Base-by-base conservation (phyloP, 192 early-diverging fungal species). In the Fimicolochytrium jonesii region DNA sequence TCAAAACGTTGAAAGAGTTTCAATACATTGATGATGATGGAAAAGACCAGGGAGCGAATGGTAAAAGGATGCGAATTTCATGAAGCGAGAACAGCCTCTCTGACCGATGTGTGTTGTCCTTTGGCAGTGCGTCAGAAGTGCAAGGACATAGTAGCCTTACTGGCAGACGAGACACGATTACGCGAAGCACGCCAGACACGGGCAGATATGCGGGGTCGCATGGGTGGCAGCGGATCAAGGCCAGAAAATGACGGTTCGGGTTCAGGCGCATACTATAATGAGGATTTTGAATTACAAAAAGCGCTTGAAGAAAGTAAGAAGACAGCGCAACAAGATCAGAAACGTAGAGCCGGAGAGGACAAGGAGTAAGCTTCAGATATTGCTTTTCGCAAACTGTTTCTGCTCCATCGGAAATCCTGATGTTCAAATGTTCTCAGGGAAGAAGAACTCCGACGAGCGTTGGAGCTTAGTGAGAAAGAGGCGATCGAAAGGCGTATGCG, bases 1-100 rank as follows among this genome's bases (percentile, higher is more conserved):
- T 99, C 60, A 97, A 93, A 71, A 99, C 96, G 4, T 76, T 97
- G 60, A 90, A 89, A 52, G 96, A 99, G 77, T 99, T 96, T 74
- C 94, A 96, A 66, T 89, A 91, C 73, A 82, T 94, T 47, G 93
- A 97, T 70, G 94, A 99, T 23, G 77, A 86, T 45, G 91, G 91
- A 33, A 83, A 80, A 59, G 96, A 98, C 70, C 90, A 91, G 74
- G 96, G 96, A 6, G 78, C 77, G 2, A 93, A 95, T 71, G 88
- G 91, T 93, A 61, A n/a, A n/a, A n/a, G n/a, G n/a, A n/a, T n/a
- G n/a, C n/a, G n/a, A n/a, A n/a, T n/a, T n/a, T n/a, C n/a, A n/a
- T n/a, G n/a, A n/a, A n/a, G n/a, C n/a, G n/a, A n/a, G n/a, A n/a
- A n/a, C n/a, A n/a, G n/a, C n/a, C n/a, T n/a, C n/a, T n/a, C n/a